These are phyloP conservation scores for Globisporangium cystogenes DNA, from an alignment of 352 stramenopile species.

Conservation along the genomic window DNA sequence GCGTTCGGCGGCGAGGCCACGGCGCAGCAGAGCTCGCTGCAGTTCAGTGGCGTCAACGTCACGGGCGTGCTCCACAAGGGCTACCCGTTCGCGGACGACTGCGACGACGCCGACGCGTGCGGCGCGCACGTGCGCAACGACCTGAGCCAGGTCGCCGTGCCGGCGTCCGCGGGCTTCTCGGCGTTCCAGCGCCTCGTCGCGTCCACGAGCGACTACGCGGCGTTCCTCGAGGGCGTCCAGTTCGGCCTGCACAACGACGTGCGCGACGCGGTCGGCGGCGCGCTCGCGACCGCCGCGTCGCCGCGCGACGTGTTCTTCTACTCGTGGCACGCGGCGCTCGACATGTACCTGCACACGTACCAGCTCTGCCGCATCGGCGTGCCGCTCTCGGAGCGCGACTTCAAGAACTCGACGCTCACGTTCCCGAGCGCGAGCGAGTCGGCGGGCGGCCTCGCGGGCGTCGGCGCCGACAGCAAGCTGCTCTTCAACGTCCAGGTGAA, in stretches of 20 bases:
- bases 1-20: constrained; percentile 32
- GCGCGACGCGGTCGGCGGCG: constrained; percentile 43
- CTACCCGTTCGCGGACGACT: constrained; percentile 26
- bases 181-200: constrained; percentile 48
- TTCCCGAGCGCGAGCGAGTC: constrained; percentile 39
- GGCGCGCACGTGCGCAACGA: constrained; percentile 37
- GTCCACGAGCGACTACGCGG: constrained; percentile 43
- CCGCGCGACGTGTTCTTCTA: constrained; percentile 61
- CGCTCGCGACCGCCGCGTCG: constrained; percentile 43
- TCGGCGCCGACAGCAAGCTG: constrained; percentile 27
- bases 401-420: constrained; percentile 34
- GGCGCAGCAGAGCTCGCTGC: constrained; percentile 9
- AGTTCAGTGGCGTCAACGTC: constrained; percentile 23
- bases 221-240: constrained; percentile 52
- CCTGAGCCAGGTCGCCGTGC: constrained; percentile 27
- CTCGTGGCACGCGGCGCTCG: constrained; percentile 57
- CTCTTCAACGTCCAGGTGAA: constrained; percentile 37
- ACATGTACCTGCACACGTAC: constrained; percentile 69
- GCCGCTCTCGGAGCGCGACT: constrained; percentile 33
- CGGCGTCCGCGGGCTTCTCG: constrained; percentile 42
- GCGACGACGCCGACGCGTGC: constrained; percentile 38
- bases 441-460: constrained; percentile 36
- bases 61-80: constrained; percentile 26
- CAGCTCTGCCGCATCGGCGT: constrained; percentile 57
- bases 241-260: constrained; percentile 64